A percentile compares a stretch with the other conserved stretches of the same genome.
phyloP scores from a whole-genome alignment of 805 yeast species.

The Starmerella kuoi region DNA sequence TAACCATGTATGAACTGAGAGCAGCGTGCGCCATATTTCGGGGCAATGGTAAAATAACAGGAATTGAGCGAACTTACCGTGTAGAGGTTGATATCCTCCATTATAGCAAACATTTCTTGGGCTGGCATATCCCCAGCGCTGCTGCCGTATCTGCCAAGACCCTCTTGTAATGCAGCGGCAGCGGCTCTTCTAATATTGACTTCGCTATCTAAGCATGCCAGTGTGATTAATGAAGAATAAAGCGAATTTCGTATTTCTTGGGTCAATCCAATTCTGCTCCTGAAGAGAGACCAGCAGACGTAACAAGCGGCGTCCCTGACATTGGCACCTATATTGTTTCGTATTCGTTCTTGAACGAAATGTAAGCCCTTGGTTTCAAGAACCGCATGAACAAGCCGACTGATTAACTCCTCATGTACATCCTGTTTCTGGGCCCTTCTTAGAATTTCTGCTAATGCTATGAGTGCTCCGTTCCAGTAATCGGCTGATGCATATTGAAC shows the following conservation, averaged over 20 bases:
- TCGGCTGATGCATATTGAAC: constrained; percentile 7
- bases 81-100: constrained; percentile 48
- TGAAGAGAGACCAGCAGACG: constrained; percentile 64
- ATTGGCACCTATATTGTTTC: constrained; percentile 48
- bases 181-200: constrained; percentile 67
- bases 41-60: constrained; percentile 33
- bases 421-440: constrained; percentile 18
- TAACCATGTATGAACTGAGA: constrained; percentile 26
- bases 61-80: constrained; percentile 35
- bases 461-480: constrained; percentile 45
- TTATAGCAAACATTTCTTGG: constrained; percentile 30
- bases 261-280: constrained; percentile 29
- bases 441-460: constrained; percentile 43
- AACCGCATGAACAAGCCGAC: constrained; percentile 24
- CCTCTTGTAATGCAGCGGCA: constrained; percentile 77
- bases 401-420: constrained; percentile 6
- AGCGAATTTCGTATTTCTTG: constrained; percentile 18
- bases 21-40: constrained; percentile 17
- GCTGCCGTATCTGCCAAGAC: constrained; percentile 61
- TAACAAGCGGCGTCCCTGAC: constrained; percentile 79
- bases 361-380: constrained; percentile 36
- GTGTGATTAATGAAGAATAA: constrained; percentile 35
- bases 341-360: constrained; percentile 45
- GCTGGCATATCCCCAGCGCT: constrained; percentile 25
- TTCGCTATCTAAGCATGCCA: constrained; percentile 60